Percentiles rank a stretch among this genome's conserved stretches.
phyloP scores from a whole-genome alignment of 371 early-diverging fungal genomes.

The Mucor circinelloides region DNA sequence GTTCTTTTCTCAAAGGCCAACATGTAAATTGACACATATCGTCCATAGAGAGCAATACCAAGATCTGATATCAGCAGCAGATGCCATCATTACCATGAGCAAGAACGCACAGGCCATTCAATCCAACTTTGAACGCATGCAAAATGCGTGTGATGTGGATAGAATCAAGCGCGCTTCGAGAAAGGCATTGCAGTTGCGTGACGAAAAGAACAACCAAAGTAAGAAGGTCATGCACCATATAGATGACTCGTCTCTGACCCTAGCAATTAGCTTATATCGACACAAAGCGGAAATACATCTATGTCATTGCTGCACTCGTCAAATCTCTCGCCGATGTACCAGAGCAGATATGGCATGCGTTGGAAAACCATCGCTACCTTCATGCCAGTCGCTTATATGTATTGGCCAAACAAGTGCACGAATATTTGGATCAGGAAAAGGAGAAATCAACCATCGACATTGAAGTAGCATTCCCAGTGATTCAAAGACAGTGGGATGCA shows the following conservation, averaged over 20 bases:
- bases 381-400: constrained; percentile 72
- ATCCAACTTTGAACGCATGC: constrained; percentile 62
- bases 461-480: constrained; percentile 76
- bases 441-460: constrained; percentile 30
- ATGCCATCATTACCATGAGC: constrained; percentile 78
- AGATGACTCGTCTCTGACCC: not conserved
- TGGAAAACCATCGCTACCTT: constrained; percentile 72
- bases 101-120: constrained; percentile 59
- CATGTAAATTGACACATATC: not conserved
- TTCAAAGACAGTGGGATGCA: constrained; percentile 87
- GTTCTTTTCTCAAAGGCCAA: not conserved
- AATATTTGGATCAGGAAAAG: constrained; percentile 57
- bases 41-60: constrained; percentile 77
- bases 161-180: constrained; percentile 43
- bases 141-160: constrained; percentile 59
- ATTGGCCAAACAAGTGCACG: constrained; percentile 68
- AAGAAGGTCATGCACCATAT: not conserved
- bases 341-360: constrained; percentile 85
- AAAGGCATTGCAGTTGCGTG: not conserved
- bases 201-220: constrained; percentile 19
- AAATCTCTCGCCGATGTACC: constrained; percentile 87
- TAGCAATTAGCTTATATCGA: constrained; percentile 35
- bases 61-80: constrained; percentile 84
- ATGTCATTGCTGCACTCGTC: constrained; percentile 76
- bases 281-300: constrained; percentile 58